Evolutionary conservation across 495 filamentous ascomycete species (phyloP), one percentile per base, ranked within the genome.

Genomic region (Amorphotheca resinae): DNA sequence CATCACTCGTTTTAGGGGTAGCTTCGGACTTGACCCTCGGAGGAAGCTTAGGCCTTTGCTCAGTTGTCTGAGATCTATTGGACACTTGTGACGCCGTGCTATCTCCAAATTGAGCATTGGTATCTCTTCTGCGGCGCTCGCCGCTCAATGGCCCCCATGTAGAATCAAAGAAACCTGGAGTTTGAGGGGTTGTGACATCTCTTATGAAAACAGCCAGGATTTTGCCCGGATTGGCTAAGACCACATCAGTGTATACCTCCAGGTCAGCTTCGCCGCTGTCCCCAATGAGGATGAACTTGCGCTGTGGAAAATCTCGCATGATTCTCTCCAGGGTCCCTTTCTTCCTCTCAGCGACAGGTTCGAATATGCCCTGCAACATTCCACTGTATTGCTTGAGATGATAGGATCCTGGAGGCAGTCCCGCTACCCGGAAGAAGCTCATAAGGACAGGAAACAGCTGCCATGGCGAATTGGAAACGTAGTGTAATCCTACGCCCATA

Each of bases 261-360:
- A 98, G 69, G 61, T 98, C 91, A 3, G 88, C 89, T 60, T 98
- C 91, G 16, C 91, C 91, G 52, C 87, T 95, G 53, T 98, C 91
- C 3, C 91, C 91, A 23, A 95, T 80, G 0, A 99, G 71, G 7
- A 99, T 73, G 59, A 95, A 99, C 48, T 77, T 82, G 33, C 93
- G 69, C 36, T 87, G 70, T 0, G 91, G 91, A 55, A 96, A 99
- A 54, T 99, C 91, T 15, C 72, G 66, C 49, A 95, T 63, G 25
- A 99, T 82, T 48, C 73, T 80, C 48, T 95, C 87, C 1, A 99
- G 64, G 0, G 82, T 82, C 0, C 77, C 76, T 57, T 84, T 89
- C 64, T 99, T 99, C 33, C 88, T 67, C 61, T 96, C 91, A 0
- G 89, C 86, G 2, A 93, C 91, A 15, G 91, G 93, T 61, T 99